Evolutionary conservation across 2,329 filamentous ascomycete species (phyloP).

Genomic region (Pestalotiopsis sp.): DNA sequence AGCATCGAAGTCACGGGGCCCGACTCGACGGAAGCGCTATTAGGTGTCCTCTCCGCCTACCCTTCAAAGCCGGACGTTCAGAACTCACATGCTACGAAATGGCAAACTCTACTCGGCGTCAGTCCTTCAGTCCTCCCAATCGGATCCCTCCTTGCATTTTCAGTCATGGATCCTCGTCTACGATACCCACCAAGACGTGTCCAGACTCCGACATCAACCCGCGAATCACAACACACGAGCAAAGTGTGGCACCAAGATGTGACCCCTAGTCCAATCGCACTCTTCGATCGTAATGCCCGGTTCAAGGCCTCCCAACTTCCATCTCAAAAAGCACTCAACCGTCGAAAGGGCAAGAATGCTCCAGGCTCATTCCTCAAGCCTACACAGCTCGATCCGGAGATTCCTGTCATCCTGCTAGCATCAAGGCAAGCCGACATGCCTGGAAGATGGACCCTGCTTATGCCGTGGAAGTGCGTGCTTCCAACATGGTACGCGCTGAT

Average conservation of each 20-base stretch:
- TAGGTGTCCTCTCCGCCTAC: slow-evolving; percentile 65
- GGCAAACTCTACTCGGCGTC: slow-evolving; percentile 56
- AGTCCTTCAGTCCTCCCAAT: slow-evolving; percentile 69
- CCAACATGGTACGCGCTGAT: slow-evolving; percentile 86
- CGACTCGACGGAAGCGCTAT: slow-evolving; percentile 75
- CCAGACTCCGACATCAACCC: slow-evolving; percentile 35
- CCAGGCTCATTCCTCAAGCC: slow-evolving; percentile 65
- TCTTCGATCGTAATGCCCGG: slow-evolving; percentile 72
- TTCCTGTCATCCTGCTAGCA: slow-evolving; percentile 74
- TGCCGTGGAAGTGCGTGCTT: slow-evolving; percentile 88
- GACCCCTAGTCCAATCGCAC: slow-evolving; percentile 42
- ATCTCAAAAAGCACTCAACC: slow-evolving; percentile 80
- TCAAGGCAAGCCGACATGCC: slow-evolving; percentile 53
- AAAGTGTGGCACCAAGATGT: slow-evolving; percentile 58
- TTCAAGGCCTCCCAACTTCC: slow-evolving; percentile 67
- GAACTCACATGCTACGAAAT: slow-evolving; percentile 48
- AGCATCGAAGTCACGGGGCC: slow-evolving; percentile 64
- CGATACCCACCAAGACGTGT: slow-evolving; percentile 69
- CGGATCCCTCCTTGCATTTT: slow-evolving; percentile 72
- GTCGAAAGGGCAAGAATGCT: slow-evolving; percentile 64
- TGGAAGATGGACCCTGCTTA: slow-evolving; percentile 78
- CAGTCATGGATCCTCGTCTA: slow-evolving; percentile 77
- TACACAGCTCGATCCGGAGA: slow-evolving; percentile 66
- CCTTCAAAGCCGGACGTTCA: slow-evolving; percentile 31
- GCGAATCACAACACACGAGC: slow-evolving; percentile 23